Conservation (phyloP, 2,329 filamentous ascomycete genomes). For the Ascochyta lentis region DNA sequence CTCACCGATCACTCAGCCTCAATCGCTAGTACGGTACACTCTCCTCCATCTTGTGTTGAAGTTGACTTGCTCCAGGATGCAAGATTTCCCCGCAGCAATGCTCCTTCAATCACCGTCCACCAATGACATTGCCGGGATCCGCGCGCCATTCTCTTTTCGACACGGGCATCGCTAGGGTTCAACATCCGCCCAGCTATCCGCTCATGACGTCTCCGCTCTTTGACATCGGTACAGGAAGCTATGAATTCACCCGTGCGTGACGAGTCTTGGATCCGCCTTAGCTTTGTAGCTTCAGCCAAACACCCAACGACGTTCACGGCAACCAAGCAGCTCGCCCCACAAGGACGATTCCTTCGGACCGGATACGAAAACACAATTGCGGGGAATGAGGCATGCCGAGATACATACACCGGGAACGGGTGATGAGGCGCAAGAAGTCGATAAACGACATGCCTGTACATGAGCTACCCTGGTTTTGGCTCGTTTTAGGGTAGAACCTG, state of each 20-base stretch:
- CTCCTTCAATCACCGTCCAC: slow-evolving; percentile 32
- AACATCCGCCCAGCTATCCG: slow-evolving; percentile 31
- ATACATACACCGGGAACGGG: neutral
- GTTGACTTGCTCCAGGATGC: neutral
- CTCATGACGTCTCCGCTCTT: slow-evolving; percentile 24
- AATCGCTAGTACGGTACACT: neutral
- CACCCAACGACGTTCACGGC: neutral
- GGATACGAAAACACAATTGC: slow-evolving; percentile 3
- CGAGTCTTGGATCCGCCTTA: slow-evolving; percentile 28
- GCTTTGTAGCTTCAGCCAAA: slow-evolving; percentile 24
- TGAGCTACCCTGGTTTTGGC: neutral
- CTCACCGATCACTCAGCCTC: neutral
- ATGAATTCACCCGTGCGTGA: slow-evolving; percentile 17
- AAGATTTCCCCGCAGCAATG: slow-evolving; percentile 22
- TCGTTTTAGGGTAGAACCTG: neutral
- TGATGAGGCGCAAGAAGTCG: neutral
- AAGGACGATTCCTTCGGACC: neutral
- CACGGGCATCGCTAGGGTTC: slow-evolving; percentile 27
- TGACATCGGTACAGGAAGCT: slow-evolving; percentile 22
- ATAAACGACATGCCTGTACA: neutral
- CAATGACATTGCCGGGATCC: slow-evolving; percentile 23
- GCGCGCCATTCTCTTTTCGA: slow-evolving; percentile 21
- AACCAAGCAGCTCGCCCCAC: slow-evolving; percentile 5
- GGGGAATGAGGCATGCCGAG: slow-evolving; percentile 11
- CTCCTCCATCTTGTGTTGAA: neutral